Conservation (phyloP, 352 stramenopile species). For the Globisporangium nunn region DNA sequence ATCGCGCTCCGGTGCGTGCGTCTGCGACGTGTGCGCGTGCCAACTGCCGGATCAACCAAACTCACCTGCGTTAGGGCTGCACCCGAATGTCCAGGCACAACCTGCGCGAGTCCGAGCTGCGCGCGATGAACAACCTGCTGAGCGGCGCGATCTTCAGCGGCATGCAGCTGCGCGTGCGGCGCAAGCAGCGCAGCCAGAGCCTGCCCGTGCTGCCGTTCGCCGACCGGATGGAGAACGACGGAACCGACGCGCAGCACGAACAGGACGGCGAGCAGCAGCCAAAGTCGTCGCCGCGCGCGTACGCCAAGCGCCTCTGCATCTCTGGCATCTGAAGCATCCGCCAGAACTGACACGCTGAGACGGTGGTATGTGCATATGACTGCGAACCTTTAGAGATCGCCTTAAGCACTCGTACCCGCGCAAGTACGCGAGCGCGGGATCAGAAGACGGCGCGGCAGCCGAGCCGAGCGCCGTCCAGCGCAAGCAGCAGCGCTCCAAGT, state of each 20-base stretch:
- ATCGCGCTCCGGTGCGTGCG: slow-evolving; percentile 28
- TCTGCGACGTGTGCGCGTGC: neutral
- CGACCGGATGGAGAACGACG: slow-evolving; percentile 6
- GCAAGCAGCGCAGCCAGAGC: slow-evolving; percentile 39
- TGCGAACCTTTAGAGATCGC: slow-evolving; percentile 7
- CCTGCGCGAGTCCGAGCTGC: slow-evolving; percentile 41
- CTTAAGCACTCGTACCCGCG: slow-evolving; percentile 4
- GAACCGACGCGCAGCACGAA: slow-evolving; percentile 1
- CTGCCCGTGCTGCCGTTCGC: slow-evolving; percentile 21
- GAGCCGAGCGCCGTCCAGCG: neutral
- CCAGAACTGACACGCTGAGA: neutral
- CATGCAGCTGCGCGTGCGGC: slow-evolving; percentile 33
- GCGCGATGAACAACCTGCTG: slow-evolving; percentile 46
- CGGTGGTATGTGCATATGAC: neutral
- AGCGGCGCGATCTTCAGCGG: slow-evolving; percentile 26
- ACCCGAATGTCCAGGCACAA: slow-evolving; percentile 21
- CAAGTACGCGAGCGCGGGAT: slow-evolving; percentile 9
- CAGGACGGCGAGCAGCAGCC: slow-evolving; percentile 3
- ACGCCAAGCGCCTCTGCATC: neutral
- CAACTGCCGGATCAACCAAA: neutral
- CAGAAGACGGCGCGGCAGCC: slow-evolving; percentile 1
- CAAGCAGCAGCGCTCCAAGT: slow-evolving; percentile 25
- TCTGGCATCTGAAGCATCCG: neutral
- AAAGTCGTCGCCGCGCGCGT: slow-evolving; percentile 7
- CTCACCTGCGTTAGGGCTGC: no score